Percentiles rank a stretch among this genome's conserved stretches.
Evolutionary conservation across 176 grass and related monocot species (phyloP).

Genomic region (Cymbopogon citratus): DNA sequence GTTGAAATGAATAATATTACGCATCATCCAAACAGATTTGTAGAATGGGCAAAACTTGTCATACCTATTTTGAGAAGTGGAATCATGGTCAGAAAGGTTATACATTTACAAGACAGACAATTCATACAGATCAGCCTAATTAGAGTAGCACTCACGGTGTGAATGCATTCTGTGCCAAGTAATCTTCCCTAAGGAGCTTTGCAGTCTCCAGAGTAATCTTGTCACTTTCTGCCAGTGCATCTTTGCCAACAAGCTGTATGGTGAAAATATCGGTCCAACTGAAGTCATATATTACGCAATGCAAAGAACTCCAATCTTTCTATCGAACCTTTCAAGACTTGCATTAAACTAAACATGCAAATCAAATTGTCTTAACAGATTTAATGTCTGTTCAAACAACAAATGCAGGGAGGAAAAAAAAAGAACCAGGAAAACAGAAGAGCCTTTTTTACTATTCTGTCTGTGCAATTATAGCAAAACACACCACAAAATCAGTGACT

Average conservation of each 20-base stretch:
- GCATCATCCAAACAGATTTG: slow-evolving; percentile 97
- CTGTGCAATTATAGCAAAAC: background rate
- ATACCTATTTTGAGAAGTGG: slow-evolving; percentile 39
- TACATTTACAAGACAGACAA: background rate
- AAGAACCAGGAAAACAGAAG: background rate
- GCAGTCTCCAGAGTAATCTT: slow-evolving; percentile 82
- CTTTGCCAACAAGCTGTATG: slow-evolving; percentile 74
- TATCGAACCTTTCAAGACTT: background rate
- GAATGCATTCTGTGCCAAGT: slow-evolving; percentile 76
- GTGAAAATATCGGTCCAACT: slow-evolving; percentile 23
- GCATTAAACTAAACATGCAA: background rate
- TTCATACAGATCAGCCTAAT: background rate
- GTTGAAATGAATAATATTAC: slow-evolving; percentile 87
- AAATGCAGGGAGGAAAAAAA: background rate
- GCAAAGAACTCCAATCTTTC: background rate
- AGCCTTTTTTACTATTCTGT: background rate
- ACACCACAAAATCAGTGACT: background rate
- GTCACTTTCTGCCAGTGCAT: slow-evolving; percentile 76
- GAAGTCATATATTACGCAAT: background rate
- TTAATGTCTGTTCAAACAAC: background rate
- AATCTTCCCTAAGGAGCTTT: slow-evolving; percentile 84
- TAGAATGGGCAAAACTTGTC: slow-evolving; percentile 92
- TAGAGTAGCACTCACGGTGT: slow-evolving; percentile 55
- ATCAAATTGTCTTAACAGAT: background rate
- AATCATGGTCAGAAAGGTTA: background rate